Percentiles rank a stretch among this genome's conserved stretches.
Evolutionary conservation across 2,329 filamentous ascomycete genomes (phyloP).

Genomic region (Hypoxylon sp.): DNA sequence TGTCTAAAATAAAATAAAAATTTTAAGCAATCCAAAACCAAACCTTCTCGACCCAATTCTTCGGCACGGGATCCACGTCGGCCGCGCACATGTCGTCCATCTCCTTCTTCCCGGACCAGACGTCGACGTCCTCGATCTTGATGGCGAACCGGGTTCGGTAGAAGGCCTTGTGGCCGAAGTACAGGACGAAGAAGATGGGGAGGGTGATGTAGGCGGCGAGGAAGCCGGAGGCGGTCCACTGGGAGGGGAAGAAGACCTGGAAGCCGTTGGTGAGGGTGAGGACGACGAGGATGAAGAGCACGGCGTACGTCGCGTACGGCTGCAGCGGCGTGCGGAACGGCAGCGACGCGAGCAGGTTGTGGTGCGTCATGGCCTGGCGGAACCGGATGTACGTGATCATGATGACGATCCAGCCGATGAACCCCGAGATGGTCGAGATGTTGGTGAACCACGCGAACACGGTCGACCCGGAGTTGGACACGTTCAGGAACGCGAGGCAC

Average conservation of each 20-base stretch:
- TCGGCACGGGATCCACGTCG: constrained; percentile 57
- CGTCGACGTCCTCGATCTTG: constrained; percentile 61
- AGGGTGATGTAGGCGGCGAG: constrained; percentile 70
- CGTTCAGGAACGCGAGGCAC: constrained; percentile 74
- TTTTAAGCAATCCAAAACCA: constrained; percentile 65
- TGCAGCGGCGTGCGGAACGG: constrained; percentile 63
- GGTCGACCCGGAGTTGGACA: constrained; percentile 66
- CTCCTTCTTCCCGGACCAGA: constrained; percentile 66
- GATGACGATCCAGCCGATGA: constrained; percentile 68
- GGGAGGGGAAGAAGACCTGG: constrained; percentile 72
- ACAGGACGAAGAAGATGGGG: constrained; percentile 67
- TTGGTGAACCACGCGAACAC: constrained; percentile 79
- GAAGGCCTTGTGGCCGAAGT: constrained; percentile 66
- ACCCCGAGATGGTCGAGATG: constrained; percentile 69
- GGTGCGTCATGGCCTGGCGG: constrained; percentile 61
- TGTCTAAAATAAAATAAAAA: neutral
- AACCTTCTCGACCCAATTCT: constrained; percentile 59
- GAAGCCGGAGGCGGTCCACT: constrained; percentile 71
- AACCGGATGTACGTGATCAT: constrained; percentile 68
- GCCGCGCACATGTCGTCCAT: constrained; percentile 66
- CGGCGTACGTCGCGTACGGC: constrained; percentile 71
- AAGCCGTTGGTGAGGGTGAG: constrained; percentile 81
- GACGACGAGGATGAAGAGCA: constrained; percentile 65
- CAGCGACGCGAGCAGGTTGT: constrained; percentile 59
- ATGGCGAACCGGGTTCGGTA: constrained; percentile 55